Evolutionary conservation across 2,329 filamentous ascomycete species (phyloP).

Genomic region (Fusarium sp.): DNA sequence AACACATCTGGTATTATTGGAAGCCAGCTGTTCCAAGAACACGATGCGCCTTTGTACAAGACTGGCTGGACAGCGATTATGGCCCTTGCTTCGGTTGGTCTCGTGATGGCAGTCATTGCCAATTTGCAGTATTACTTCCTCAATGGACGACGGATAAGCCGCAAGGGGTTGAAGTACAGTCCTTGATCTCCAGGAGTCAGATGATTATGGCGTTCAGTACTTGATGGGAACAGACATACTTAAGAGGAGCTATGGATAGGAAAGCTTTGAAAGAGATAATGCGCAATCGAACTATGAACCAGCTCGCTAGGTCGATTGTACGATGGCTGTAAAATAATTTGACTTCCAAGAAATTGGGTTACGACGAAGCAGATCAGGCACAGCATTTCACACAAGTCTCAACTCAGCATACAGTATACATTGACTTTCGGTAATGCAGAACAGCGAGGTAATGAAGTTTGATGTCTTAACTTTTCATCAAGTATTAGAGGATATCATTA

Average conservation of each 20-base stretch:
- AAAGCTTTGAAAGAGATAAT: too few relatives aligned
- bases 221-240: neutral
- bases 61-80: slow-evolving; percentile 48
- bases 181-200: slow-evolving; percentile 8
- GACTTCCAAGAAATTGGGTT: neutral
- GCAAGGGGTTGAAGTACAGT: slow-evolving; percentile 29
- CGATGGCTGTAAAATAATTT: too few relatives aligned
- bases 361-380: neutral
- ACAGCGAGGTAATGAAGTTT: neutral
- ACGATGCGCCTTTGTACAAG: slow-evolving; percentile 49
- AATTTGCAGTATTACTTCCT: slow-evolving; percentile 56
- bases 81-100: slow-evolving; percentile 42
- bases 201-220: neutral
- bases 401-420: too few relatives aligned
- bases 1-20: slow-evolving; percentile 51
- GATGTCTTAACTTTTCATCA: slow-evolving; percentile 18
- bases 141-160: slow-evolving; percentile 27
- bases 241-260: too few relatives aligned
- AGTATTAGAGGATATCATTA: slow-evolving; percentile 30
- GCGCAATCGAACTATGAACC: too few relatives aligned
- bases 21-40: slow-evolving; percentile 49
- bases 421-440: neutral
- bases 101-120: slow-evolving; percentile 37
- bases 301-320: too few relatives aligned
- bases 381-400: neutral